Base-by-base conservation (phyloP, 2,329 filamentous ascomycete species). In the Akanthomyces uredinophilus region DNA sequence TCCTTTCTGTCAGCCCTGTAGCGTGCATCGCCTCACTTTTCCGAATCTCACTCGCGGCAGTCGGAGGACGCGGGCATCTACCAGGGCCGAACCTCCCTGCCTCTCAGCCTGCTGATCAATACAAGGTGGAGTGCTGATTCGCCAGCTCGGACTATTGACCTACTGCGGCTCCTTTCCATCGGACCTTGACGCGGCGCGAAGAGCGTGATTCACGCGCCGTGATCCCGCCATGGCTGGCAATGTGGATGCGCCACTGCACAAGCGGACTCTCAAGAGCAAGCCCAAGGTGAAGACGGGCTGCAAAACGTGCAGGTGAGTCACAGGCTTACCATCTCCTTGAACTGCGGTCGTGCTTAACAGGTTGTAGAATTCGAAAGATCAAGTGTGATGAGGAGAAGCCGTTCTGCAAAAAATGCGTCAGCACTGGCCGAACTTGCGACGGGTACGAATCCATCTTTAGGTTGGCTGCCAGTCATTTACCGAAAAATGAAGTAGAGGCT, bases 251-350 rank as follows among this genome's bases (percentile, higher is more conserved):
- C 20, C 20, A 20, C 22, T 20, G 13, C 35, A 16, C 2, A 55
- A 55, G 24, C 54, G 41, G 1, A 22, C 22, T 10, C 16, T 56
- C 47, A 14, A 61, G 47, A 37, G 60, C 18, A 65, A 55, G 18
- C 57, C 69, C 20, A 78, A 77, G 60, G 75, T 77, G 18, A 78
- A 78, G 63, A 78, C 75, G 16, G 77, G 76, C 53, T 78, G 77
- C 67, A 66, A 64, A 66, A 78, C 77, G 57, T 79, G 77, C 74
- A 75, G 75, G 77, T 78, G 22, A 71, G 74, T 73, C 60, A 24
- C 54, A 62, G 7, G 22, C 13, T 5, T 22, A 24, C 35, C n/a
- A 13, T 8, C 18, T 11, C 18, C 43, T 11, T 41, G 20, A 54
- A 29, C 7, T 5, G 47, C 59, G 2, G 10, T 63, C 50, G 22